Base-by-base conservation (phyloP, 2,329 filamentous ascomycete genomes). In the Teratosphaeriaceae sp. region DNA sequence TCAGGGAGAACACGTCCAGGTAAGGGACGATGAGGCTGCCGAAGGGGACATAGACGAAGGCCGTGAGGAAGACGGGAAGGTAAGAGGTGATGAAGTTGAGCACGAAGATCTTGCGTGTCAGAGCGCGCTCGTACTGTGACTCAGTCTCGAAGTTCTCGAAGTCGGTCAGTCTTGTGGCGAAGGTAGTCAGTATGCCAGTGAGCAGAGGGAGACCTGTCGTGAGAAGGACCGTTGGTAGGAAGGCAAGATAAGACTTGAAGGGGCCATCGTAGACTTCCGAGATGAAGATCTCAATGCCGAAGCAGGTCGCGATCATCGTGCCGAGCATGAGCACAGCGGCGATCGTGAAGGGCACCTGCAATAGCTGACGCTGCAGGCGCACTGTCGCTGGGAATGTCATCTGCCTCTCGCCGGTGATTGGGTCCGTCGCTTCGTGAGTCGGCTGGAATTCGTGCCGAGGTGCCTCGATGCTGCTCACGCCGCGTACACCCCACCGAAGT, bases 1-100 rank as follows among this genome's bases (percentile, higher is more conserved):
- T 81, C 12, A 82, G 67, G 48, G 79, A 78, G 68, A 94, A 90
- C 45, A 96, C 69, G 54, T 94, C 82, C 3, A 98, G 78, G 59
- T 94, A 85, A 0, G 92, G 90, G 0, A 92, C 80, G 9, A 98
- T 78, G 35, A 88, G 66, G 46, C 81, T 79, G 12, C 87, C 90
- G 56, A 97, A 97, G 0, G 90, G 90, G 16, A 95, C 86, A 57
- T 96, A 97, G 49, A 96, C 80, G 55, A 96, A 97, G 0, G 89
- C 87, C 0, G 89, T 96, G 15, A 97, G 76, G 59, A 94, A 82
- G n/a, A 94, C 82, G 1, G 88, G 85, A 40, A 94, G 80, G 62
- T 96, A 97, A 0, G 89, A 94, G 5, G 88, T 94, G 66, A 97
- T 90, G 66, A 96, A 95, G 70, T 96, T 94, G 58, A 97, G 78